phyloP scores from a whole-genome alignment of 1,139 yeast genomes.

The Yamadazyma atlantica region DNA sequence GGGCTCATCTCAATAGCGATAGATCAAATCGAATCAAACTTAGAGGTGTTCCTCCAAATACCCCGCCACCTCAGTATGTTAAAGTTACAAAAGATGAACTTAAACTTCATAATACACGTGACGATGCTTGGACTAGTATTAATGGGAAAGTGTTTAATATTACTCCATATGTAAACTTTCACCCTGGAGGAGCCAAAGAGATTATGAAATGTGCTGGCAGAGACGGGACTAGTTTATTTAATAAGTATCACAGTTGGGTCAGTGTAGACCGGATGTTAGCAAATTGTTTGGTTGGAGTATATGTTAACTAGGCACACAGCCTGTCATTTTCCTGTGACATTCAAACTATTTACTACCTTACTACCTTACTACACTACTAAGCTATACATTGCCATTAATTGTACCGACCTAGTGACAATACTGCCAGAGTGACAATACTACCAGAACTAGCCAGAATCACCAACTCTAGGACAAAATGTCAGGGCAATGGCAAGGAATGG shows the following conservation, averaged over 20 bases:
- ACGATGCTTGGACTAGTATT: conserved; percentile 86
- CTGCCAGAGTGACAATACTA: too few relatives aligned
- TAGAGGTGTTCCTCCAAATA: conserved; percentile 39
- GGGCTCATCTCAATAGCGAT: conserved; percentile 63
- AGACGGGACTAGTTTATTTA: conserved; percentile 80
- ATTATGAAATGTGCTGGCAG: conserved; percentile 78
- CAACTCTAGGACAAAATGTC: too few relatives aligned
- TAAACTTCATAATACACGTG: conserved; percentile 51
- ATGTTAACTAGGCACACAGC: conserved; percentile 9
- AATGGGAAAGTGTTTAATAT: conserved; percentile 83
- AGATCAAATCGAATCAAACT: conserved; percentile 23
- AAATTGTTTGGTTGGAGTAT: conserved; percentile 72
- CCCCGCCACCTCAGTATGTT: conserved; percentile 47
- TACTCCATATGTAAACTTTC: conserved; percentile 78
- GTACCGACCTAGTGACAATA: too few relatives aligned
- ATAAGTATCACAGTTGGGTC: conserved; percentile 86
- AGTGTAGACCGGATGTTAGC: conserved; percentile 81
- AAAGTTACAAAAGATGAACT: conserved; percentile 62
- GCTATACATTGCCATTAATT: too few relatives aligned
- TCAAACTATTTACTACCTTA: not conserved
- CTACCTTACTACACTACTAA: too few relatives aligned
- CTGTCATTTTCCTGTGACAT: not conserved
- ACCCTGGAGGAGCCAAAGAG: conserved; percentile 90
- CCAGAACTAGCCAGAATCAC: not conserved
- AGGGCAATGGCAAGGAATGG: too few relatives aligned